A percentile compares a stretch with the other conserved stretches of the same genome.
phyloP scores from a whole-genome alignment of 805 yeast genomes.

The Torulaspora gathmanii region DNA sequence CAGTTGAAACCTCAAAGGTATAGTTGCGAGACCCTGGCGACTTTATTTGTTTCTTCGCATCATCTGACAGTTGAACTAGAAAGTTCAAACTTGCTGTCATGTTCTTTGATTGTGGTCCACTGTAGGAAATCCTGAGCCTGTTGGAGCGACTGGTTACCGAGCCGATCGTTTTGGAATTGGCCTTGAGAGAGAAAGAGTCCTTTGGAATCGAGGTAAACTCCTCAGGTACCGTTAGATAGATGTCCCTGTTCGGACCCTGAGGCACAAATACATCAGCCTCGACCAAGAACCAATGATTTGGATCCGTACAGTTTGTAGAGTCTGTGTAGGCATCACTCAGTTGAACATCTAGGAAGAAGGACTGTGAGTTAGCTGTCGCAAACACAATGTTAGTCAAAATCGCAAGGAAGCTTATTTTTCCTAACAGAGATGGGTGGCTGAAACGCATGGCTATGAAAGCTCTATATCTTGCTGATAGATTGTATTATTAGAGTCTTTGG shows the following conservation, averaged over 20 bases:
- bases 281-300: slow-evolving; percentile 29
- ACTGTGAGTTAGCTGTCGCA: slow-evolving; percentile 4
- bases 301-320: slow-evolving; percentile 23
- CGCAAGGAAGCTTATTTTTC: slow-evolving; percentile 5
- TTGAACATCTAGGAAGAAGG: slow-evolving; percentile 23
- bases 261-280: slow-evolving; percentile 27
- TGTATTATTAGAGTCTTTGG: too few relatives aligned
- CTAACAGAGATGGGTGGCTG: slow-evolving; percentile 2
- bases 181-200: slow-evolving; percentile 18
- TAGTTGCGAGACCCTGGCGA: slow-evolving; percentile 20
- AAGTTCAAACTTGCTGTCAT: slow-evolving; percentile 26
- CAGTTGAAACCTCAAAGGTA: slow-evolving; percentile 23
- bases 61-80: slow-evolving; percentile 21
- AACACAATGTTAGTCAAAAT: slow-evolving; percentile 6
- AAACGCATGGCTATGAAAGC: slow-evolving; percentile 1
- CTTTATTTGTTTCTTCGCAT: slow-evolving; percentile 14
- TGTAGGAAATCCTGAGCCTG: slow-evolving; percentile 21
- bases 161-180: slow-evolving; percentile 20
- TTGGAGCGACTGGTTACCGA: slow-evolving; percentile 21
- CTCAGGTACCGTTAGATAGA: slow-evolving; percentile 25
- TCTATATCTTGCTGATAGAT: background rate
- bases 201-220: slow-evolving; percentile 24
- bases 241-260: slow-evolving; percentile 16
- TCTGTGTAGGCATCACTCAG: slow-evolving; percentile 26
- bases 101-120: slow-evolving; percentile 9